phyloP scores from a whole-genome alignment of 1,139 yeast species.

The Blastobotrys indianensis region DNA sequence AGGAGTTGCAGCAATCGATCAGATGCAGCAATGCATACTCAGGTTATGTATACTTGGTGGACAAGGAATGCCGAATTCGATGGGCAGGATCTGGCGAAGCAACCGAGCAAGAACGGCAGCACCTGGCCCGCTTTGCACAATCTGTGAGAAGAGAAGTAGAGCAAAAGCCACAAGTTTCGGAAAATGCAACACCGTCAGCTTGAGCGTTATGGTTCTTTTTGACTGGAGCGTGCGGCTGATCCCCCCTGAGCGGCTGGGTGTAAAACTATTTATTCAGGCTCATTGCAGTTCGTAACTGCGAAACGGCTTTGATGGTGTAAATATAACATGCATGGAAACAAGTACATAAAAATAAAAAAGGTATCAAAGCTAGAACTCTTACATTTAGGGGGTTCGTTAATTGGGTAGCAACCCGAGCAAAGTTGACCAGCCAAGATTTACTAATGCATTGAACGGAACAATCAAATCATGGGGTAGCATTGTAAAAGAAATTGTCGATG shows the following conservation, averaged over 20 bases:
- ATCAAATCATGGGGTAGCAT: slow-evolving; percentile 29
- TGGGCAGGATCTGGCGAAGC: slow-evolving; percentile 93
- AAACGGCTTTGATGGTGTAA: too few species aligned
- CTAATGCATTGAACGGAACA: slow-evolving; percentile 33
- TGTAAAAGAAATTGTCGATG: slow-evolving; percentile 32
- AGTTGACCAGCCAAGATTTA: slow-evolving; percentile 34
- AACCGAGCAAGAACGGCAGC: slow-evolving; percentile 51
- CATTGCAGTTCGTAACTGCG: too few species aligned
- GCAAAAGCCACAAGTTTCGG: too few species aligned
- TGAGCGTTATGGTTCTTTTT: too few species aligned
- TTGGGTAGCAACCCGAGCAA: slow-evolving; percentile 28
- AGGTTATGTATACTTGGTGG: slow-evolving; percentile 79
- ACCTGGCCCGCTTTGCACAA: slow-evolving; percentile 59
- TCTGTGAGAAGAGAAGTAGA: slow-evolving; percentile 8
- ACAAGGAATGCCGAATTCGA: slow-evolving; percentile 64
- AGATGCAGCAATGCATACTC: slow-evolving; percentile 70
- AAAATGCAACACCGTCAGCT: too few species aligned
- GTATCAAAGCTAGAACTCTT: background rate
- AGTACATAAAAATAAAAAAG: background rate
- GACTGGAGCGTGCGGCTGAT: too few species aligned
- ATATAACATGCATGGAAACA: background rate
- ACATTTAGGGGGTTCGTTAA: background rate
- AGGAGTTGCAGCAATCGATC: slow-evolving; percentile 53
- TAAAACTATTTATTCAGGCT: too few species aligned
- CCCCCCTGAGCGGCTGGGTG: too few species aligned